Percentiles rank a stretch among this genome's conserved stretches.
Conservation (phyloP, 805 yeast species). For the Starmera caribaea region DNA sequence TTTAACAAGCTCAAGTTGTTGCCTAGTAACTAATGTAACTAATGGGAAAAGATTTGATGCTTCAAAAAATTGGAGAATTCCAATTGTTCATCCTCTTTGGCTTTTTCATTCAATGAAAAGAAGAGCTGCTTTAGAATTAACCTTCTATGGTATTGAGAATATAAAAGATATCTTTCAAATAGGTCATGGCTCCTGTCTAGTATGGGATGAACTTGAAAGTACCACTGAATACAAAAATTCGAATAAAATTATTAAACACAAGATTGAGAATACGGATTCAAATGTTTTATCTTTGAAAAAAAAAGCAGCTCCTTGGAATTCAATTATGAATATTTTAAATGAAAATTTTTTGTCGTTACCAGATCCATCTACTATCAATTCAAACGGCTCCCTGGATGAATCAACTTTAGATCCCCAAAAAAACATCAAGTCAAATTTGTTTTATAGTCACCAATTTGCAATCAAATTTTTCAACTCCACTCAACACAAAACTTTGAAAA, state of each 20-base stretch:
- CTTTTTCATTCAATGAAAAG: conserved; percentile 27
- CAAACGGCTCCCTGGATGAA: too few relatives aligned
- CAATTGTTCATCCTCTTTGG: conserved; percentile 34
- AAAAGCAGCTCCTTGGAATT: conserved; percentile 27
- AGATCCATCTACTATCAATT: too few relatives aligned
- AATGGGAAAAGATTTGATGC: conserved; percentile 43
- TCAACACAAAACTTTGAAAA: conserved; percentile 28
- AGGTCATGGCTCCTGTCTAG: conserved; percentile 21
- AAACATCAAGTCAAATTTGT: conserved; percentile 19
- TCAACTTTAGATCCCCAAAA: neutral
- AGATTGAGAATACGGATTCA: neutral
- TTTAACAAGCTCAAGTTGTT: conserved; percentile 31
- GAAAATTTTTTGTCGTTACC: too few relatives aligned
- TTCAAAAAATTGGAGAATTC: conserved; percentile 31
- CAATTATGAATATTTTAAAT: conserved; percentile 18
- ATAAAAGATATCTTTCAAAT: conserved; percentile 10
- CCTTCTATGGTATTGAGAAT: conserved; percentile 19
- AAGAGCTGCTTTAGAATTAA: conserved; percentile 25
- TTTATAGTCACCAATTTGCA: conserved; percentile 32
- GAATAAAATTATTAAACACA: neutral
- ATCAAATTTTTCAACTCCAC: conserved; percentile 30
- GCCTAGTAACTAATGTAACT: conserved; percentile 40
- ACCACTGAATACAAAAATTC: conserved; percentile 9
- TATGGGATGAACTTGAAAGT: conserved; percentile 16
- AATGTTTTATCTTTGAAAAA: conserved; percentile 1